Evolutionary conservation across 306 rosid species (phyloP), one percentile per base, ranked within the genome.

Genomic region (Amphicarpaea edgeworthii): DNA sequence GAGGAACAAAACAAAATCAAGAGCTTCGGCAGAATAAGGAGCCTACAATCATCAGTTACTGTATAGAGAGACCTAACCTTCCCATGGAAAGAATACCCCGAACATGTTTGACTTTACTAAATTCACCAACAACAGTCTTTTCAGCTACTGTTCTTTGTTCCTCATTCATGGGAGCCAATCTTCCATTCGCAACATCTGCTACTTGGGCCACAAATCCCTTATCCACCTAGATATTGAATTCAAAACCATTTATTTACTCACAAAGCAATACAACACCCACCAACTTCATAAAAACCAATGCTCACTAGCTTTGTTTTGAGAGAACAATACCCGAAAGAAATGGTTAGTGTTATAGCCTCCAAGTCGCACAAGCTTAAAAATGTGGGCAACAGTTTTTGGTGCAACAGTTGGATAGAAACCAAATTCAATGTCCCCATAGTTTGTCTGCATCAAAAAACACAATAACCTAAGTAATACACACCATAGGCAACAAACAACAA

Each of bases 11-110:
- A 21, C 5, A 19, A 58, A 63, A 64, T 64, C 43, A 40, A 30
- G 30, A 68, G 15, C 43, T 53, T 50, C n/a, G 43, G 66, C 37
- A 42, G 58, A 70, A 87, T 20, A 28, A 63, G 34, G 65, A 68
- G 45, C 50, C 30, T 20, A 40, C 0, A 65, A 53, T 28, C 47
- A 43, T 32, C 6, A 67, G 62, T 67, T n/a, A 1, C 38, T n/a
- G 68, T 57, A 65, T 21, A 57, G 51, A 46, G 61, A 73, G 54
- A 73, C 55, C 70, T 65, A 76, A 95, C 97, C 99, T 92, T 77
- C 99, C 99, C 99, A 95, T 92, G 30, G 99, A 95, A 69, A 95
- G 97, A 87, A 95, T 91, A 3, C 99, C 99, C 43, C 96, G 86
- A 55, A 90, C 92, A 79, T 92, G 99, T 84, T 92, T 95, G 45